Conservation (phyloP, 805 yeast genomes). For the Cyberlindnera nakhonratchasimensis region DNA sequence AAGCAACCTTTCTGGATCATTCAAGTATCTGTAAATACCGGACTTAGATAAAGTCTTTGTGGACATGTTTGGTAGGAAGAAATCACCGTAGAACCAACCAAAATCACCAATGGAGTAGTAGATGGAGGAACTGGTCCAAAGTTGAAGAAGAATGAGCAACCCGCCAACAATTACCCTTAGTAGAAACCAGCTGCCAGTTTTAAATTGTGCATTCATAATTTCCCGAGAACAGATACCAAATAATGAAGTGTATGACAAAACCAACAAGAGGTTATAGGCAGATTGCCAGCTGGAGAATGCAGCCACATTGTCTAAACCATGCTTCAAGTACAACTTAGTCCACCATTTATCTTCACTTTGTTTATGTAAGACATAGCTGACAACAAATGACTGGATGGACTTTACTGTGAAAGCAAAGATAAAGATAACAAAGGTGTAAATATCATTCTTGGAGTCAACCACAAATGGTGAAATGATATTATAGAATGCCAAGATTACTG, state of each 20-base stretch:
- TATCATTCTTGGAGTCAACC: slow-evolving; percentile 28
- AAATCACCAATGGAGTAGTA: slow-evolving; percentile 71
- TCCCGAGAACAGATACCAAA: slow-evolving; percentile 35
- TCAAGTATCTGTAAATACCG: slow-evolving; percentile 77
- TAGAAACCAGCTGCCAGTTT: slow-evolving; percentile 40
- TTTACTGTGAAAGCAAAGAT: slow-evolving; percentile 42
- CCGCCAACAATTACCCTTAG: slow-evolving; percentile 58
- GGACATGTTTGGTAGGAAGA: slow-evolving; percentile 57
- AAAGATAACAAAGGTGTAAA: slow-evolving; percentile 28
- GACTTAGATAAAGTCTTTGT: slow-evolving; percentile 59
- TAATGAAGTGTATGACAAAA: slow-evolving; percentile 56
- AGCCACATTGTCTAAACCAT: slow-evolving; percentile 59
- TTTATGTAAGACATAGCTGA: slow-evolving; percentile 47
- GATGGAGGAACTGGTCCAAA: slow-evolving; percentile 67
- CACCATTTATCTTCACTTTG: slow-evolving; percentile 62
- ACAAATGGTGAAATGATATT: slow-evolving; percentile 41
- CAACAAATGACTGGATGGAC: slow-evolving; percentile 46
- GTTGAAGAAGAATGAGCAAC: slow-evolving; percentile 53
- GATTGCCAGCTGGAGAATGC: slow-evolving; percentile 75
- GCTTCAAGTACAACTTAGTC: slow-evolving; percentile 61
- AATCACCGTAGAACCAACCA: slow-evolving; percentile 92
- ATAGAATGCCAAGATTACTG: slow-evolving; percentile 40
- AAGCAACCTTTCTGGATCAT: slow-evolving; percentile 76
- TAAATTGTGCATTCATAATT: slow-evolving; percentile 27
- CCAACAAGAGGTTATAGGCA: slow-evolving; percentile 48